These are phyloP conservation scores for Staphylotrichum longicolle DNA, from an alignment of 495 filamentous ascomycete genomes.

Conservation along the genomic window DNA sequence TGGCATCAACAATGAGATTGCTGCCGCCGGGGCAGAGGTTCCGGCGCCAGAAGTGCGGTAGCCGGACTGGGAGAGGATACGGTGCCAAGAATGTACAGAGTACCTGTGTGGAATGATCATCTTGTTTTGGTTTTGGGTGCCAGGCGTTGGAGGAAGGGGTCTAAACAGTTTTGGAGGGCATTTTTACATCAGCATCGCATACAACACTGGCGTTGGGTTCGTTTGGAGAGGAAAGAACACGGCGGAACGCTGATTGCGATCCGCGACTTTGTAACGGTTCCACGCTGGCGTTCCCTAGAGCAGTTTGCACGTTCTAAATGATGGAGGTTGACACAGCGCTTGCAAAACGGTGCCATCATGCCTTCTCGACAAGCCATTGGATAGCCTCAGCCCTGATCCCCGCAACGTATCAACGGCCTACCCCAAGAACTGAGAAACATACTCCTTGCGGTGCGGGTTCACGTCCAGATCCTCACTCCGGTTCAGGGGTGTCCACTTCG, in stretches of 20 bases:
- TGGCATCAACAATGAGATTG: conserved; percentile 53
- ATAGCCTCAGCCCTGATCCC: too few species aligned
- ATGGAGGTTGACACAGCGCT: too few species aligned
- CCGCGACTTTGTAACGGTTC: not conserved
- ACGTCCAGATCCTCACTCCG: conserved; percentile 71
- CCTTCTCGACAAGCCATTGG: too few species aligned
- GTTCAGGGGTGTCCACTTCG: conserved; percentile 96
- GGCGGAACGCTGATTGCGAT: not conserved
- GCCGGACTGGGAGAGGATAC: not conserved
- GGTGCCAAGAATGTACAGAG: not conserved
- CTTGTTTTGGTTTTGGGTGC: conserved; percentile 1
- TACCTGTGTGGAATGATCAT: not conserved
- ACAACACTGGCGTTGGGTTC: conserved; percentile 17
- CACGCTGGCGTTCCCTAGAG: too few species aligned
- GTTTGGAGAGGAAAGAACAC: not conserved
- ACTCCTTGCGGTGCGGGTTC: conserved; percentile 75
- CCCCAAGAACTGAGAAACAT: conserved; percentile 51
- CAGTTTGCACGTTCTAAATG: too few species aligned
- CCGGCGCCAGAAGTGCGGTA: conserved; percentile 35
- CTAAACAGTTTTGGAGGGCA: not conserved
- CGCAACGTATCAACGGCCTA: conserved; percentile 2
- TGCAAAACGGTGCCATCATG: too few species aligned
- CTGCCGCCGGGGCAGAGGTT: conserved; percentile 43
- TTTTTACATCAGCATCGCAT: conserved; percentile 19
- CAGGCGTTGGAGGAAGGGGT: conserved; percentile 13